Conservation (phyloP, 768 basidiomycete species). For the Boletus sp. region DNA sequence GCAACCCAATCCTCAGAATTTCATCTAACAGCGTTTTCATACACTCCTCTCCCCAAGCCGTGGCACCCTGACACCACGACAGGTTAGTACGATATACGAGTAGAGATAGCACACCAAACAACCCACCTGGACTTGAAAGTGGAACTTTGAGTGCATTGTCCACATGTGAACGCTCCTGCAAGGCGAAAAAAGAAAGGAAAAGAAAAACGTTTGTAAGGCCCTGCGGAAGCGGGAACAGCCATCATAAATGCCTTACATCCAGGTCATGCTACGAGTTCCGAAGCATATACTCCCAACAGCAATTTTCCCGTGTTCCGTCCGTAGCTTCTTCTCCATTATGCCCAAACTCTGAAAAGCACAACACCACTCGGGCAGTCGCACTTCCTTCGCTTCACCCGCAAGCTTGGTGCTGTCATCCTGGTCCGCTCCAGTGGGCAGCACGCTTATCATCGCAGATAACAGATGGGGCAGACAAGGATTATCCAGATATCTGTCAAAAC, state of each 20-base stretch:
- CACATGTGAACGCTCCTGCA: constrained; percentile 16
- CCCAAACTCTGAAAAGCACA: constrained; percentile 17
- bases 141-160: constrained; percentile 17
- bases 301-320: constrained; percentile 3
- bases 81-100: too few species aligned
- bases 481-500: too few species aligned
- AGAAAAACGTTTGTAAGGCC: not conserved
- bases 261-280: constrained; percentile 9
- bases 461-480: constrained; percentile 1
- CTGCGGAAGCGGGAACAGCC: too few species aligned
- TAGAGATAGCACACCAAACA: too few species aligned
- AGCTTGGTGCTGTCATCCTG: not conserved
- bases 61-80: too few species aligned
- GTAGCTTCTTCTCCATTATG: constrained; percentile 11
- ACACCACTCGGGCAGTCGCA: not conserved
- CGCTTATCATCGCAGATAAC: not conserved
- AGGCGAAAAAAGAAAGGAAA: too few species aligned
- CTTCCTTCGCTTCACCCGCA: not conserved
- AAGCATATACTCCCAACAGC: constrained; percentile 1
- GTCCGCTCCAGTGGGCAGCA: not conserved
- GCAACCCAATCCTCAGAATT: too few species aligned
- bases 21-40: too few species aligned
- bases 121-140: constrained; percentile 15
- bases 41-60: too few species aligned
- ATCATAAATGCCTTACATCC: constrained; percentile 3